Base-by-base conservation (phyloP, 1,139 yeast species). In the Lodderomyces parapsilosis region DNA sequence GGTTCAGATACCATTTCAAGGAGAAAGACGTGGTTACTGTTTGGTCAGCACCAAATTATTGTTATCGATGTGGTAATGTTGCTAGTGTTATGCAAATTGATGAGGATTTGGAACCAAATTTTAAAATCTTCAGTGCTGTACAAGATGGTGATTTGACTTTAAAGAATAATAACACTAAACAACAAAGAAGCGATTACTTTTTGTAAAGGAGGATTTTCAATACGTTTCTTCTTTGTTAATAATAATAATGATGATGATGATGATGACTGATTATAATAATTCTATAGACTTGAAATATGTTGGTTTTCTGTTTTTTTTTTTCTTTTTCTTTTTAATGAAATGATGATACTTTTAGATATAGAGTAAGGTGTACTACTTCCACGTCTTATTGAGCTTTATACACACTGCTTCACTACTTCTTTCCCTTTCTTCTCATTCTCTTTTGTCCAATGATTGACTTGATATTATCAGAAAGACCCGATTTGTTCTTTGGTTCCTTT, bases 1-100 rank as follows among this genome's bases (percentile, higher is more conserved):
- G 99, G 7, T 93, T 89, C 72, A 81, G 93, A 56, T 93, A 90
- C 62, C 97, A 91, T 71, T 93, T 93, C 65, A 86, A 87, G 45
- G 96, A 91, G 55, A 89, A 89, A 56, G 96, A 89, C 55, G 96
- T 91, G 43, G 98, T 93, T 22, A 93, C 98, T 0, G 98, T 93
- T 27, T 93, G 99, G 99, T 84, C 94, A 22, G 98, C 98, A 9
- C 99, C 99, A 35, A 93, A 93, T 63, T 93, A 93, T 68, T 93
- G 99, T 68, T 93, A 93, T 63, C 76, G 99, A 57, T 93, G 99
- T 67, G 99, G 99, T 43, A 93, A 93, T 62, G 97, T 93, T 43
- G 99, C 99, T 36, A 86, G 96, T 72, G 97, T 93, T 20, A 93
- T 93, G 98, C 88, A 89, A 63, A 86, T 93, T 46, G 96, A 86